phyloP scores from a whole-genome alignment of 2,329 filamentous ascomycete genomes.

The Zopfia rhizophila region DNA sequence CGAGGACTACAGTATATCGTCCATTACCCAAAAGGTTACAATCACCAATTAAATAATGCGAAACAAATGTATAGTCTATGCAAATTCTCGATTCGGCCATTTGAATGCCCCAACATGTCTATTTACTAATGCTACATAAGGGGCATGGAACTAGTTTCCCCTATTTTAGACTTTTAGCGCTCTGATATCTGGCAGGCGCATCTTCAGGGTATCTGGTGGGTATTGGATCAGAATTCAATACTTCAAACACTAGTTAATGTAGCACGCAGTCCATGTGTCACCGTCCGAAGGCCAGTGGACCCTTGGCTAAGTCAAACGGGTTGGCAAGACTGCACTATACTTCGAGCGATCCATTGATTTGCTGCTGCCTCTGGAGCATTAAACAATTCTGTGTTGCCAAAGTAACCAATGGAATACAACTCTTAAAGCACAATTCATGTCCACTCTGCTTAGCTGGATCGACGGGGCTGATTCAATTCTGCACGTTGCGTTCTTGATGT shows the following conservation, averaged over 20 bases:
- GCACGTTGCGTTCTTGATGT: not conserved
- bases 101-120: no score
- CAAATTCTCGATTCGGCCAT: no score
- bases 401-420: constrained; percentile 6
- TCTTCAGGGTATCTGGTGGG: constrained; percentile 1
- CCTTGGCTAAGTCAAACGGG: not conserved
- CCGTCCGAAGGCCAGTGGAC: constrained; percentile 2
- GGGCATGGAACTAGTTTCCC: constrained; percentile 9
- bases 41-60: not conserved
- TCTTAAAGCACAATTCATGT: not conserved
- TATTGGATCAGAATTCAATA: not conserved
- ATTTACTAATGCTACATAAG: no score
- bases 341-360: constrained; percentile 6
- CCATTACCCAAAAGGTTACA: not conserved
- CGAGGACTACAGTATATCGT: not conserved
- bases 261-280: constrained; percentile 7
- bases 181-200: constrained; percentile 2
- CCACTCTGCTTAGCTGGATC: constrained; percentile 4
- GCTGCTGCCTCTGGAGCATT: constrained; percentile 1
- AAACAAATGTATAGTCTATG: constrained; percentile 4
- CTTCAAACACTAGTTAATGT: constrained; percentile 2
- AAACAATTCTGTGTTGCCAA: constrained; percentile 1
- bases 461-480: not conserved
- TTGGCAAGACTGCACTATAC: constrained; percentile 6
- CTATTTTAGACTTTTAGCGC: constrained; percentile 5